Conservation (phyloP, 129 eudicot species). For the Centrapalus pauciflorus region DNA sequence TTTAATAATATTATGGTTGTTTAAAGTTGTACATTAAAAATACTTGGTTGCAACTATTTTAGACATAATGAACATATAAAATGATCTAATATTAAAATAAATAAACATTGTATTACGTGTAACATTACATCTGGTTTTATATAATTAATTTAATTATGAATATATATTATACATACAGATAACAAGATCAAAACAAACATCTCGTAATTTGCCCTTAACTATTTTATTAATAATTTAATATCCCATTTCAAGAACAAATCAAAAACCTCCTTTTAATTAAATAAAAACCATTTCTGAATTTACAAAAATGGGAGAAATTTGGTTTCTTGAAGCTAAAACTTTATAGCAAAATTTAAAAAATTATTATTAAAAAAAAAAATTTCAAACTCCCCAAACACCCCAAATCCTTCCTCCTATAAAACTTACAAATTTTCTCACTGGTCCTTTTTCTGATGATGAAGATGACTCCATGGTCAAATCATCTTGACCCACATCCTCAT, state of each 20-base stretch:
- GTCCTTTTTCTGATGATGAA: slow-evolving; percentile 24
- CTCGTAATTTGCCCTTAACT: no score
- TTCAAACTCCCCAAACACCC: slow-evolving; percentile 49
- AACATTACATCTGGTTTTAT: no score
- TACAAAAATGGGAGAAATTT: slow-evolving; percentile 23
- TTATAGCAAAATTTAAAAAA: neutral
- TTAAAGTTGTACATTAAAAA: no score
- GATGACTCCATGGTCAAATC: neutral
- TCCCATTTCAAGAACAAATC: slow-evolving; percentile 2
- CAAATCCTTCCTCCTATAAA: slow-evolving; percentile 55
- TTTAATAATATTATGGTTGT: no score
- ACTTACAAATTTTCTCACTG: slow-evolving; percentile 38
- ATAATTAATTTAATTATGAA: no score
- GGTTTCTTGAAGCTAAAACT: slow-evolving; percentile 16
- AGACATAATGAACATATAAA: no score
- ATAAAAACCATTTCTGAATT: slow-evolving; percentile 5
- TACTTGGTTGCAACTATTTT: no score
- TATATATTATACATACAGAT: no score
- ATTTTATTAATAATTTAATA: no score
- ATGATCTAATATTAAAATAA: no score
- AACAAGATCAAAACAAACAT: no score
- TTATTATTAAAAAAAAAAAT: neutral
- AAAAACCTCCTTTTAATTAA: neutral
- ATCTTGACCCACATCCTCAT: neutral
- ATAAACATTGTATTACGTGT: no score